Evolutionary conservation across 2,329 filamentous ascomycete genomes (phyloP), one percentile per base, ranked within the genome.

Genomic region (Ophiostoma perfectum): DNA sequence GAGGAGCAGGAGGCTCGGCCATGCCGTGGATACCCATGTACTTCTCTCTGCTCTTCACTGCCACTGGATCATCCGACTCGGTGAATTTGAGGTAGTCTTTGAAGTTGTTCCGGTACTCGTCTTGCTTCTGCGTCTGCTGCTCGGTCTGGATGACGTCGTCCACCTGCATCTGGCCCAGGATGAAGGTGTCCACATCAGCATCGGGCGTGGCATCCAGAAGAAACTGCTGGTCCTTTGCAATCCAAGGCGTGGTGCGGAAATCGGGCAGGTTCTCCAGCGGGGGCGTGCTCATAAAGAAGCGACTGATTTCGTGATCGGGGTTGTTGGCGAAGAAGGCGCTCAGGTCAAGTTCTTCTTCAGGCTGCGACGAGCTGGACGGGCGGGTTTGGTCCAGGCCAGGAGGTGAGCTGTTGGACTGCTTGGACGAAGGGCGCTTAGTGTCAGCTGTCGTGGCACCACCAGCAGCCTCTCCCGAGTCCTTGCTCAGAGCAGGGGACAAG

Each of bases 51-150:
- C 82, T 86, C 73, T 84, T 85, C 16, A 82, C 75, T 0, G 85
- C 84, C 8, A 80, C 78, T 2, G 83, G 82, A 64, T 87, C 84
- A 69, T 81, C 80, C 1, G 85, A 87, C 70, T 81, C 76, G 7
- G 85, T 87, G 69, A 85, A 88, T 8, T 82, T 77, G 3, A 87
- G 78, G 70, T 88, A 88, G 1, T 75, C 74, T 49, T 80, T 76
- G 70, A 87, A 87, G 8, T 81, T 83, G 1, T 76, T 76, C 0
- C 78, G 75, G 70, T 87, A 87, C 2, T 75, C 71, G 52, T 79
- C 74, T 65, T 78, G 80, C 47, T 76, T 74, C 6, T 76, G 74
- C 0, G 77, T 75, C 70, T 85, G 81, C 45, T 80, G 78, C 0
- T 74, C 72, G 2, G 73, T 70, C 41, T 79, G 77, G 12, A 78